Percentiles rank a stretch among this genome's conserved stretches.
These are phyloP conservation scores for Mycena albidolilacea DNA, from an alignment of 768 basidiomycete species.

Conservation along the genomic window DNA sequence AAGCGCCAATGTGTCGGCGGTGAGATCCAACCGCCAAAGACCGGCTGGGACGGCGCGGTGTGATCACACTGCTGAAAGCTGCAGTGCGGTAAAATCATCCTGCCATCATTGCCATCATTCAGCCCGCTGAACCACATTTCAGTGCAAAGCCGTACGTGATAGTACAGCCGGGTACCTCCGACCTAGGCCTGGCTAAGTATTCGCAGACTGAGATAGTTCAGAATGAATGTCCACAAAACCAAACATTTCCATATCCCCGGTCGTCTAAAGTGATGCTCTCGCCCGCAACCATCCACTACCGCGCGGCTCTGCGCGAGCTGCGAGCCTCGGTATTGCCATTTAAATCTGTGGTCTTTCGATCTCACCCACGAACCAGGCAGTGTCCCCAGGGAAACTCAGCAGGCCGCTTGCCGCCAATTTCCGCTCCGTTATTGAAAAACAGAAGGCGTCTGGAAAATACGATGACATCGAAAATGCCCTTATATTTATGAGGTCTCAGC, in stretches of 20 bases:
- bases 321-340: constrained; percentile 61
- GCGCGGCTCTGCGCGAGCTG: constrained; percentile 69
- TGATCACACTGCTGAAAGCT: too few relatives aligned
- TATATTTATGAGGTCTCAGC: constrained; percentile 80
- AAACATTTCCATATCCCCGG: background rate
- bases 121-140: too few relatives aligned
- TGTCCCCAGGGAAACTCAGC: constrained; percentile 56
- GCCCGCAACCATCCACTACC: constrained; percentile 58
- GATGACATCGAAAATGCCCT: constrained; percentile 71
- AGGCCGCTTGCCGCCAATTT: constrained; percentile 62
- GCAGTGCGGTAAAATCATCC: too few relatives aligned
- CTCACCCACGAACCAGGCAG: constrained; percentile 43
- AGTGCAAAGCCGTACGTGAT: too few relatives aligned
- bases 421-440: constrained; percentile 67
- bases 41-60: too few relatives aligned
- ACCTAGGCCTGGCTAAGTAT: too few relatives aligned
- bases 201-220: too few relatives aligned
- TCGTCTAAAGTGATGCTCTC: constrained; percentile 46
- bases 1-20: too few relatives aligned
- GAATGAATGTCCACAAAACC: background rate
- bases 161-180: too few relatives aligned
- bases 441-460: constrained; percentile 42
- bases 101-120: too few relatives aligned
- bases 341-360: background rate
- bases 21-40: too few relatives aligned